Base-by-base conservation (phyloP, 306 rosid species). In the Abrus precatorius region DNA sequence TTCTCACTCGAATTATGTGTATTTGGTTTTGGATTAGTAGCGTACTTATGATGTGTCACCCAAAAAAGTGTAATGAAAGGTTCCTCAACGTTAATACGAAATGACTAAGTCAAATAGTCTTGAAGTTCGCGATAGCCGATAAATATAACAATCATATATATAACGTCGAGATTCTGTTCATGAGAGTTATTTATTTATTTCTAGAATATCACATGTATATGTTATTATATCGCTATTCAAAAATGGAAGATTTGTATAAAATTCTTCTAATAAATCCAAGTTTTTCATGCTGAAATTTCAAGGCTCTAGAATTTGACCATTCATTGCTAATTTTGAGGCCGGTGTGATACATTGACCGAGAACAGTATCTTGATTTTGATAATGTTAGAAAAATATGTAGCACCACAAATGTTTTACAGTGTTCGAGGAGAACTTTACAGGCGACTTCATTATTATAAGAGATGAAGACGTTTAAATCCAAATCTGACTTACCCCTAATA, bases 251-350 rank as follows among this genome's bases (percentile, higher is more conserved):
- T 55, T 29, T 54, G 50, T 27, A 56, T 75, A 27, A 53, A 75
- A 71, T 52, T 59, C 45, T 76, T 56, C 30, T 5, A 54, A 38
- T 47, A 34, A 56, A 29, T 50, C 72, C 45, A 27, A 30, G 29
- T 66, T 44, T 53, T 71, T 74, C 13, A 76, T 75, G 73, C 67
- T 76, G 90, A 88, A 84, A 40, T 65, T 88, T 79, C 84, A 40
- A 74, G 65, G 85, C 71, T 82, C 77, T 54, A 79, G 84, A 61
- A 84, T 67, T 87, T 87, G 87, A 87, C 94, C 85, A 76, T 88
- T 84, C 90, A 83, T 84, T 76, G 84, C 75, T 76, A 83, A 60
- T 10, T 54, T 59, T 76, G 87, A 61, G 85, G 83, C 34, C 77
- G 68, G 74, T 56, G 60, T 43, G 49, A 69, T 84, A 9, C 85